Conservation (phyloP, 306 rosid genomes). For the Ochetophila trinervis region DNA sequence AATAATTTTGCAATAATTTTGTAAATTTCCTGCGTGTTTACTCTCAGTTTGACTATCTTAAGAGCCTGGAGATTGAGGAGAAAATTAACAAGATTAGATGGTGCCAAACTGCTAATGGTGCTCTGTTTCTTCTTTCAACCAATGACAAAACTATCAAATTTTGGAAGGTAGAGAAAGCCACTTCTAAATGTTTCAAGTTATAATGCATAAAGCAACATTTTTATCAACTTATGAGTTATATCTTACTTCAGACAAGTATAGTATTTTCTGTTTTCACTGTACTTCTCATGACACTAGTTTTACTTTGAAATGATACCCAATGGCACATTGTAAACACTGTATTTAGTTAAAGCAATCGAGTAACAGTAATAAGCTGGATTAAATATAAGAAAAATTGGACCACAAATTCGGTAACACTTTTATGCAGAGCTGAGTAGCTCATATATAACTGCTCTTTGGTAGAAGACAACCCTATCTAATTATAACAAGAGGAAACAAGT, state of each 20-base stretch:
- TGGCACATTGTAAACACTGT: constrained; percentile 1
- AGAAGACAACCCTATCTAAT: too few relatives aligned
- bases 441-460: too few relatives aligned
- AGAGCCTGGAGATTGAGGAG: constrained; percentile 80
- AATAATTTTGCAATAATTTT: constrained; percentile 22
- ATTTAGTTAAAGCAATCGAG: background rate
- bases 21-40: constrained; percentile 19
- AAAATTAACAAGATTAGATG: constrained; percentile 71
- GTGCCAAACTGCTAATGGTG: constrained; percentile 71
- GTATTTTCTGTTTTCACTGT: background rate
- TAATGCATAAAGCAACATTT: background rate
- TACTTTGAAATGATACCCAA: background rate
- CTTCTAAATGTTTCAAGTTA: background rate
- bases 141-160: constrained; percentile 73
- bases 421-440: too few relatives aligned
- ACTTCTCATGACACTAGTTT: constrained; percentile 1
- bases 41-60: constrained; percentile 66
- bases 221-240: background rate
- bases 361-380: too few relatives aligned
- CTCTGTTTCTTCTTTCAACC: constrained; percentile 61
- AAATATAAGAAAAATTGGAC: too few relatives aligned
- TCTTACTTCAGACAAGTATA: background rate
- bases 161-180: constrained; percentile 54
- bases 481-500: too few relatives aligned
- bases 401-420: too few relatives aligned